Base-by-base conservation (phyloP, 352 stramenopile genomes). In the Aphanomyces invadans region DNA sequence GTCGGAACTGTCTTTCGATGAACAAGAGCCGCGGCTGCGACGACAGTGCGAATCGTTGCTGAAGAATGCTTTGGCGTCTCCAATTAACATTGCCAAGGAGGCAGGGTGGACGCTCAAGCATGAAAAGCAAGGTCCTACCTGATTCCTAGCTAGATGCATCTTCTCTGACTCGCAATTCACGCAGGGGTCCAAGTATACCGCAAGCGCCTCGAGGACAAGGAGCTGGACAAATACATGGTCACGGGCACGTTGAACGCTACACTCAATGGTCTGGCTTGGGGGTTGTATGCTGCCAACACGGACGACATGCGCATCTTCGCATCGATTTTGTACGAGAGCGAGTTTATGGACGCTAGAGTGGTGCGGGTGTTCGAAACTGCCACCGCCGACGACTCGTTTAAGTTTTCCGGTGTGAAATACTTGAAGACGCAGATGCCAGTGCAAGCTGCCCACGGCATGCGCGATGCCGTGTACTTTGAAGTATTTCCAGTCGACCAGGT, bases 351-450 rank as follows among this genome's bases (percentile, higher is more conserved):
- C 25, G 60, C 60, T 23, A 28, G 31, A 19, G 49, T 67, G 4
- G 17, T 67, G n/a, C 17, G 29, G 3, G 45, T 46, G n/a, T 48
- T 67, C 29, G 60, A 67, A 33, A 38, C 45, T 11, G n/a, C 21
- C 11, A 5, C 4, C 9, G 32, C 21, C n/a, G 42, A 59, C 45
- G 60, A 67, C 38, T 25, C 42, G 17, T 26, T 44, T 7, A 29
- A 45, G 7, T 67, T 67, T 67, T 39, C 48, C 23, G 60, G 60
- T 2, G n/a, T 67, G 32, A 67, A 67, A 33, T 67, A 67, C 42
- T 9, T 59, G 3, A 67, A 67, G 28, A 36, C 33, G 0, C 15
- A 45, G n/a, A 67, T 67, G 17, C 28, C 60, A 17, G 21, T 67
- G 29, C 48, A 49, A 5, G 56, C 60, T n/a, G 12, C 60, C 17